Conservation (phyloP, 2,329 filamentous ascomycete genomes). For the Nemania abortiva region DNA sequence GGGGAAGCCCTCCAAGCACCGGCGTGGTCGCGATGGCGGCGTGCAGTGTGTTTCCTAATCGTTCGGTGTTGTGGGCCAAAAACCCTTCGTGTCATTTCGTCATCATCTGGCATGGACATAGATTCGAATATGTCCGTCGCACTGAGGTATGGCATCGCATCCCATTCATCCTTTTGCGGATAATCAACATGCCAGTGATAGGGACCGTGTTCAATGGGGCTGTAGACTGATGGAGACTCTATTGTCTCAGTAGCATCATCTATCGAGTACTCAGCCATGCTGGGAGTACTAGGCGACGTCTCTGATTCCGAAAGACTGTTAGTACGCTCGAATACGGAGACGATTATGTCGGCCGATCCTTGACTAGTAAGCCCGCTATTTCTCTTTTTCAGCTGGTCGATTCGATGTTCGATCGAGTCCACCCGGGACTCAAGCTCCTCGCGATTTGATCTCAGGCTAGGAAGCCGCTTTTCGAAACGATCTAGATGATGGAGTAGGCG, state of each 20-base stretch:
- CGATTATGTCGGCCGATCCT: constrained; percentile 50
- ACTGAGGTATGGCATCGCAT: constrained; percentile 48
- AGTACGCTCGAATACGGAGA: constrained; percentile 64
- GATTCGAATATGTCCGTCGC: constrained; percentile 51
- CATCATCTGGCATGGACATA: constrained; percentile 49
- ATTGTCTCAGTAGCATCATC: constrained; percentile 48
- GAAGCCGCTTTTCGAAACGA: constrained; percentile 52
- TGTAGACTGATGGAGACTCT: constrained; percentile 50
- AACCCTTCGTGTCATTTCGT: constrained; percentile 45
- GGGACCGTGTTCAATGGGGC: constrained; percentile 50
- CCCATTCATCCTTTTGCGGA: constrained; percentile 44
- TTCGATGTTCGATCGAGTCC: constrained; percentile 55
- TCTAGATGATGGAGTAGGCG: constrained; percentile 59
- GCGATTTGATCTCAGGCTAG: constrained; percentile 50
- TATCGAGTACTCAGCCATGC: constrained; percentile 46
- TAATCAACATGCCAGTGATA: constrained; percentile 57
- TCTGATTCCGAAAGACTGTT: constrained; percentile 62
- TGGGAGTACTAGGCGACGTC: constrained; percentile 55
- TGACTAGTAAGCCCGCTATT: constrained; percentile 55
- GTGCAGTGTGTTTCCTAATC: constrained; percentile 54
- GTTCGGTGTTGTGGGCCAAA: constrained; percentile 56
- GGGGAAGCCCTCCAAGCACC: constrained; percentile 59
- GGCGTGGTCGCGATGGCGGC: constrained; percentile 58
- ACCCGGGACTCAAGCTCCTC: constrained; percentile 54
- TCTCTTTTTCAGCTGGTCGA: constrained; percentile 58